Conservation (phyloP, 805 yeast genomes). For the Candida hispaniensis region DNA sequence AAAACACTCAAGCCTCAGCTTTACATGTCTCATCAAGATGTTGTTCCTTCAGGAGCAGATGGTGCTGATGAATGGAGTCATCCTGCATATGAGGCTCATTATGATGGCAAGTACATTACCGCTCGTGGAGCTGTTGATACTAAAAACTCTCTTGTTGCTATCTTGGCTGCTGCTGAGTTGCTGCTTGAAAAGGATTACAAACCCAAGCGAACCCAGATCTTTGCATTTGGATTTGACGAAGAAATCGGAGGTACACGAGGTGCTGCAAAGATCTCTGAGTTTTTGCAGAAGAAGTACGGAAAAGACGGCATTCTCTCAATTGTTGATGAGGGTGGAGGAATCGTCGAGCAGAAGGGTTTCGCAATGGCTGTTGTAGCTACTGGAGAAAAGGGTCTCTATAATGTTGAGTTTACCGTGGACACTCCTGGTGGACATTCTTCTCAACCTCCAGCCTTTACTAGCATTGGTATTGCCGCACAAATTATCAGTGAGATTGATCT, state of each 20-base stretch:
- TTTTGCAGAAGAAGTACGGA: constrained; percentile 47
- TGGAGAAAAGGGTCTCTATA: constrained; percentile 47
- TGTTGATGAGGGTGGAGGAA: constrained; percentile 57
- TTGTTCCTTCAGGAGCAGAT: constrained; percentile 58
- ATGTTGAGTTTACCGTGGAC: constrained; percentile 36
- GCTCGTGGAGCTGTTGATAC: constrained; percentile 77
- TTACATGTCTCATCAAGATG: constrained; percentile 70
- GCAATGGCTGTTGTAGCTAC: constrained; percentile 35
- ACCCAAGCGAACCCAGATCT: constrained; percentile 53
- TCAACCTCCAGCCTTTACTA: constrained; percentile 62
- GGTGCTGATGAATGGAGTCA: constrained; percentile 50
- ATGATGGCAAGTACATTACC: constrained; percentile 54
- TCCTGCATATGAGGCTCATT: constrained; percentile 57
- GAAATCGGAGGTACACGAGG: constrained; percentile 58
- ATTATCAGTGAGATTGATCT: constrained; percentile 41
- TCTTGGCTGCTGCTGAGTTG: constrained; percentile 55
- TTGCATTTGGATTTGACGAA: constrained; percentile 73
- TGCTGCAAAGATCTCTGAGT: constrained; percentile 41
- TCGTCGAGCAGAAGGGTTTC: constrained; percentile 31
- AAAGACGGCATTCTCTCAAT: constrained; percentile 47
- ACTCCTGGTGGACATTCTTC: constrained; percentile 69
- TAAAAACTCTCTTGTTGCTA: constrained; percentile 55
- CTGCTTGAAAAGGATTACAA: constrained; percentile 41
- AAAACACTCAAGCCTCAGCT: constrained; percentile 47
- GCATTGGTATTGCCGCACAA: constrained; percentile 51